Evolutionary conservation across 768 basidiomycete species (phyloP).

Genomic region (Leccinum uliginosum): DNA sequence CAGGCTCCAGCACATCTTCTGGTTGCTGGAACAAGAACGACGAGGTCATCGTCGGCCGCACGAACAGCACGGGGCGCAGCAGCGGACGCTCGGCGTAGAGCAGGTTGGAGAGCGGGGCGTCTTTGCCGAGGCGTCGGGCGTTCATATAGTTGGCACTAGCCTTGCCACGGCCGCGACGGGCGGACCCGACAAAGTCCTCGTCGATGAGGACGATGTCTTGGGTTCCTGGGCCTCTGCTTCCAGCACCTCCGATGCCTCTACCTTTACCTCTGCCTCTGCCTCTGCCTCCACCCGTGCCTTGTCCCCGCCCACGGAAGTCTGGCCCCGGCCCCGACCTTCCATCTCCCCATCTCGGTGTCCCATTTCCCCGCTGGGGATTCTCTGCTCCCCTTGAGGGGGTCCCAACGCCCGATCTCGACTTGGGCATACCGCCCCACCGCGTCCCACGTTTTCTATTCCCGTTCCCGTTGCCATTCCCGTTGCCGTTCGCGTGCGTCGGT

Average conservation of each 20-base stretch:
- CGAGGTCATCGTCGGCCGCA: slow-evolving; percentile 51
- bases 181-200: not conserved
- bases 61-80: slow-evolving; percentile 65
- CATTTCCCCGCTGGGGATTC: slow-evolving; percentile 9
- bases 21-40: slow-evolving; percentile 46
- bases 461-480: not conserved
- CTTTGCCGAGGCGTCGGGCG: slow-evolving; percentile 16
- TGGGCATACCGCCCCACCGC: slow-evolving; percentile 5
- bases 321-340: slow-evolving; percentile 22
- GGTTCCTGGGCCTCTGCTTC: not conserved
- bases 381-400: slow-evolving; percentile 14
- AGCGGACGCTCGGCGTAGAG: slow-evolving; percentile 57
- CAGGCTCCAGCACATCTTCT: slow-evolving; percentile 58
- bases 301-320: slow-evolving; percentile 16
- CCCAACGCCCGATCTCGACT: slow-evolving; percentile 10
- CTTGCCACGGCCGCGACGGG: slow-evolving; percentile 4
- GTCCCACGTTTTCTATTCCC: not conserved
- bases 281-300: not conserved
- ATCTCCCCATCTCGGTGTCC: slow-evolving; percentile 10
- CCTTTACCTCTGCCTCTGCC: not conserved
- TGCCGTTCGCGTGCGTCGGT: not conserved
- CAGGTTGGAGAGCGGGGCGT: slow-evolving; percentile 51
- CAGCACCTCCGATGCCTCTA: not conserved
- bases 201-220: not conserved
- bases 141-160: too few species aligned